Evolutionary conservation across 768 basidiomycete species (phyloP), one percentile per base, ranked within the genome.

Genomic region (Pleurotus salmoneostramineus): DNA sequence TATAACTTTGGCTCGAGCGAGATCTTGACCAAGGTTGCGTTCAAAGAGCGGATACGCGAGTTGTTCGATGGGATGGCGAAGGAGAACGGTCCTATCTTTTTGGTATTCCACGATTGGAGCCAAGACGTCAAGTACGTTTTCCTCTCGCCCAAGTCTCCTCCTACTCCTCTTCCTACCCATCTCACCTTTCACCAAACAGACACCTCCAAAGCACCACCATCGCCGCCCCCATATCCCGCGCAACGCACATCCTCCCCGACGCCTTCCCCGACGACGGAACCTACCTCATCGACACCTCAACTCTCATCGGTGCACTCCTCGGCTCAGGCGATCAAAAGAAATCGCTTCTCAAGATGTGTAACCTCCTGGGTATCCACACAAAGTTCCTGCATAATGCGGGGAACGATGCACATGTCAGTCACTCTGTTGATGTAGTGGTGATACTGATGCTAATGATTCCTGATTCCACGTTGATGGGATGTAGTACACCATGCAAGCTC

Each of bases 381-480:
- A 62, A 76, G 35, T 74, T 77, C 62, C 62, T 89, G 58, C 93
- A 93, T 76, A 95, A 95, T 65, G 91, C 90, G 1, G 92, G 91
- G 0, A 94, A 93, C 65, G 91, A 94, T 68, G 91, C 92, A 1
- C 79, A 88, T 67, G 92, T 93, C 63, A 43, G 85, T 72, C n/a
- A 32, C 46, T 44, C 36, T 15, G 14, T 34, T n/a, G 12, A 3
- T 50, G 27, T 10, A 27, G 2, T 58, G 6, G 12, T 54, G 14
- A 6, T 6, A 40, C 14, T 40, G 37, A 6, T 4, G 14, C 49
- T 40, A 37, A 44, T 12, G n/a, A 15, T 5, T 35, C 36, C n/a
- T 63, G 12, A 61, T 27, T 37, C 56, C 12, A 50, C 36, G 48
- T 6, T 56, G 27, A 15, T 51, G 54, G 21, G 21, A 43, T 54